Base-by-base conservation (phyloP, 192 early-diverging fungal species). In the Funneliformis geosporum region DNA sequence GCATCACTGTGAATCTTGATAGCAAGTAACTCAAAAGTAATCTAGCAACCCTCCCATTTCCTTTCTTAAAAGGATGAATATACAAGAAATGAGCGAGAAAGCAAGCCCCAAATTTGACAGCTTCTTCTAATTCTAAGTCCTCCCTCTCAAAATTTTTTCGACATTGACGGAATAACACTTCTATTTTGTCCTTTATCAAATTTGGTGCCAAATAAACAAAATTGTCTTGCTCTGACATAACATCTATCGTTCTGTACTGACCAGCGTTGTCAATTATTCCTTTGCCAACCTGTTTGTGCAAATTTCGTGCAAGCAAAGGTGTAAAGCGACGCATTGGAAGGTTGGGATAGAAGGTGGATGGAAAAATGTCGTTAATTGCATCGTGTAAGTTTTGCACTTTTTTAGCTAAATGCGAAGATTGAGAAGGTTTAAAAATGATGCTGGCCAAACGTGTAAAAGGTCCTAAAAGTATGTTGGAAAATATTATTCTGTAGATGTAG, bases 161-260 rank as follows among this genome's bases (percentile, higher is more conserved):
- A 75, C 59, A 75, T 75, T 75, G 73, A 75, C 59, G 43, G 47
- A 61, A 75, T 75, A 75, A 38, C 47, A 61, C 73, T n/a, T 75
- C 43, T 27, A 75, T 75, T 75, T 28, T 75, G 33, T 61, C 47
- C 47, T 75, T 38, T 23, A 75, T 75, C 59, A 75, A 75, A 75
- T 75, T 55, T 55, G 73, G 73, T 75, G 73, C 73, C 12, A 75
- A n/a, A 75, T 75, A 75, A 60, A 75, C 73, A 28, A 40, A 75
- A 55, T 75, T 75, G 28, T 75, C 59, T 38, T 75, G 73, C 39
- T 33, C 60, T 7, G 59, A 59, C 73, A 75, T 75, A 75, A 75
- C 73, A 25, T 60, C 21, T 75, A 21, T 12, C 74, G 60, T 76
- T 76, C 74, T 76, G 39, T 76, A 76, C 60, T 44, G 74, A 39